phyloP scores from a whole-genome alignment of 305 asterid species.

The Plantago coronopus region DNA sequence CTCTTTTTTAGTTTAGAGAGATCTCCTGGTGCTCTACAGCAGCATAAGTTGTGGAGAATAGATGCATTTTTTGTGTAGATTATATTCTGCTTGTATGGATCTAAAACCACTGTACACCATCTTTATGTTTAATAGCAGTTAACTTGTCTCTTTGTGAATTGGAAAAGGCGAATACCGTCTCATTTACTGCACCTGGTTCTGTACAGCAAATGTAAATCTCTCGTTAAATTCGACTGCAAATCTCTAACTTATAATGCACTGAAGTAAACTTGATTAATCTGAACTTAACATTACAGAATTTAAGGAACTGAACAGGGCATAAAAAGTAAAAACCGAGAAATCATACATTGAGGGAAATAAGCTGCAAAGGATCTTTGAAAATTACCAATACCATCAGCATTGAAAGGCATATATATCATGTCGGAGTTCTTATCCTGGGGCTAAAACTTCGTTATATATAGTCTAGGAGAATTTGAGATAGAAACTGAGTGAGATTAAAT shows the following conservation, averaged over 20 bases:
- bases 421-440: constrained; percentile 4
- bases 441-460: constrained; percentile 12
- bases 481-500: background rate
- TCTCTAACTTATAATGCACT: no score
- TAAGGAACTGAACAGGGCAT: no score
- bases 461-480: background rate
- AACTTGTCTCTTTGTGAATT: background rate
- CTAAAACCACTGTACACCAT: background rate
- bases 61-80: constrained; percentile 5
- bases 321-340: background rate
- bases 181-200: no score
- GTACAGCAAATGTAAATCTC: no score
- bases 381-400: background rate
- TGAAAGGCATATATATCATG: constrained; percentile 4
- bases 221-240: no score
- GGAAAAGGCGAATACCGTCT: no score
- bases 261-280: no score
- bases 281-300: no score
- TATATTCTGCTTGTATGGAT: constrained; percentile 5
- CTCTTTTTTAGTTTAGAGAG: constrained; percentile 12
- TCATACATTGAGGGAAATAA: background rate
- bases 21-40: constrained; percentile 16
- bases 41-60: constrained; percentile 19
- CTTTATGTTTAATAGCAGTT: background rate
- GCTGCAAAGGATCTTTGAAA: background rate